Percentiles rank a stretch among this genome's conserved stretches.
phyloP scores from a whole-genome alignment of 2,329 filamentous ascomycete species.

The Microsporum canis region DNA sequence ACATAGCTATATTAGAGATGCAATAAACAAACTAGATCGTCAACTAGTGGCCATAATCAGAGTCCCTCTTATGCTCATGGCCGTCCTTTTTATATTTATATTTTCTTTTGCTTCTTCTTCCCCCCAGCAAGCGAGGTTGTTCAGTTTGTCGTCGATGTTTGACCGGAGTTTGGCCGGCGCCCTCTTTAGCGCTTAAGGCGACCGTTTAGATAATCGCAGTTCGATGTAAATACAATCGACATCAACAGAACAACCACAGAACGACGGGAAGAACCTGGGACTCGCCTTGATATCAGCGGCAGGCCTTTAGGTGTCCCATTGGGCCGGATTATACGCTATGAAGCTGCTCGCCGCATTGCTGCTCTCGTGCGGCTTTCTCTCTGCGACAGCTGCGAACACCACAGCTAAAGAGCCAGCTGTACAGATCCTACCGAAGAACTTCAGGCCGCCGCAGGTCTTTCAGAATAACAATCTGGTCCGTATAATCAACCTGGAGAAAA shows the following conservation, averaged over 20 bases:
- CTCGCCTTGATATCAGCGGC: background rate
- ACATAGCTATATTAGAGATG: background rate
- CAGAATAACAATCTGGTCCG: constrained; percentile 88
- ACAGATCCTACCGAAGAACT: constrained; percentile 37
- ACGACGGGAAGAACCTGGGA: background rate
- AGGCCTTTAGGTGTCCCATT: background rate
- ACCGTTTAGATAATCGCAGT: background rate
- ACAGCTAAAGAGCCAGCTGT: constrained; percentile 21
- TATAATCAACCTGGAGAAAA: constrained; percentile 84
- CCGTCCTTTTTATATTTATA: background rate
- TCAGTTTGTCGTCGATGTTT: background rate
- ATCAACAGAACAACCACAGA: background rate
- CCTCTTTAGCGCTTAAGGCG: background rate
- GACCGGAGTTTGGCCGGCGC: background rate
- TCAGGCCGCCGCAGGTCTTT: constrained; percentile 82
- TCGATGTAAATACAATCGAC: background rate
- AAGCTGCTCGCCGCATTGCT: constrained; percentile 31
- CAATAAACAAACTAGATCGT: background rate
- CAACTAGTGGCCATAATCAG: background rate
- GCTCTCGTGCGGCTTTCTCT: constrained; percentile 17
- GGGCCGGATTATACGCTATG: constrained; percentile 23
- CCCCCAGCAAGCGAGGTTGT: background rate
- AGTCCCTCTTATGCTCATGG: background rate
- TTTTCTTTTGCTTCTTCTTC: background rate
- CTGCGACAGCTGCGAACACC: constrained; percentile 21